phyloP scores from a whole-genome alignment of 441 rosid species.

The Syzygium syzygioides region DNA sequence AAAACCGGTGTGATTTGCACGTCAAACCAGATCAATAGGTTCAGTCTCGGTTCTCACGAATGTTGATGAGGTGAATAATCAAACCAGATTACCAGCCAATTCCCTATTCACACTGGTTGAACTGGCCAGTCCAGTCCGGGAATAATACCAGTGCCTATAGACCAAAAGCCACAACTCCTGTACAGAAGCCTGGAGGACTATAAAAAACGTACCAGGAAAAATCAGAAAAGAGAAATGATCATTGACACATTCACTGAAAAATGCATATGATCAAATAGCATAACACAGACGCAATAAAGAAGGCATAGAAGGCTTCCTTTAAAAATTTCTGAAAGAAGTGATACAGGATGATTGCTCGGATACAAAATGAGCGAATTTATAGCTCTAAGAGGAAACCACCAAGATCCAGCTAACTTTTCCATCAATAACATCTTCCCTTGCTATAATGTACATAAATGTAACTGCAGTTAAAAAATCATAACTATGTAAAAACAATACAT shows the following conservation, averaged over 20 bases:
- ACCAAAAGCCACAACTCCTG: neutral
- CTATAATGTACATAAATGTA: neutral
- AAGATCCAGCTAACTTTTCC: neutral
- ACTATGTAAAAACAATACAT: neutral
- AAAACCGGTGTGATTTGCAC: neutral
- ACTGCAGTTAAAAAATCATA: neutral
- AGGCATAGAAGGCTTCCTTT: neutral
- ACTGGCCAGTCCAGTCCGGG: neutral
- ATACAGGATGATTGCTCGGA: neutral
- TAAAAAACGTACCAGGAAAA: neutral
- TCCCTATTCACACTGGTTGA: neutral
- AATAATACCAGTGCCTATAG: neutral
- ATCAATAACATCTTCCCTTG: neutral
- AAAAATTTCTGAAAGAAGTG: neutral
- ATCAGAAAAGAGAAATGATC: neutral
- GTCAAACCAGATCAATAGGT: neutral
- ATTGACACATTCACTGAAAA: neutral
- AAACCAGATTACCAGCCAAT: neutral
- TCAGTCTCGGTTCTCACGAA: neutral
- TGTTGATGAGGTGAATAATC: neutral
- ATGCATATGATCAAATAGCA: neutral
- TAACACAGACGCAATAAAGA: neutral
- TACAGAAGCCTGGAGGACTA: neutral
- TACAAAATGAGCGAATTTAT: neutral
- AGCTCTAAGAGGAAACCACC: neutral